A percentile compares a stretch with the other conserved stretches of the same genome.
Evolutionary conservation across 2,329 filamentous ascomycete species (phyloP).

Genomic region (Beauveria sp.): DNA sequence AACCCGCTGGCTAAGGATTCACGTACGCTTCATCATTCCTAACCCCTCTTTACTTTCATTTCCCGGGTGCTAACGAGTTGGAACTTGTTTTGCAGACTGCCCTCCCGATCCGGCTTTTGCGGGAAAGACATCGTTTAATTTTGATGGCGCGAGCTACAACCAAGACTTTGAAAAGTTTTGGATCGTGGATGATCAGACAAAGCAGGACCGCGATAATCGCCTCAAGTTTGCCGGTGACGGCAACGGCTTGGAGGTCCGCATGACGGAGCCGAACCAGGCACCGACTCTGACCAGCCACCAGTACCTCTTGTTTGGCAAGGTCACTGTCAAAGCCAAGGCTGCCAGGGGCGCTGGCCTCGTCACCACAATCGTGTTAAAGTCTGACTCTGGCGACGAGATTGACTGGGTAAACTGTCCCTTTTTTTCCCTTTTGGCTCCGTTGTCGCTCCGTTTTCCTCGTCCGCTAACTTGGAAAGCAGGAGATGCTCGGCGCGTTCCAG

Average conservation of each 20-base stretch:
- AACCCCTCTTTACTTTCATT: too few relatives aligned
- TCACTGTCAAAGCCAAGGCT: constrained; percentile 61
- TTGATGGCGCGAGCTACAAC: constrained; percentile 50
- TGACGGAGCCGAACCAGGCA: constrained; percentile 47
- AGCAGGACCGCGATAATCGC: constrained; percentile 18
- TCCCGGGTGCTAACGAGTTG: not conserved
- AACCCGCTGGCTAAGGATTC: constrained; percentile 20
- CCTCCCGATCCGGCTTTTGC: constrained; percentile 61
- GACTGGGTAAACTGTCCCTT: constrained; percentile 20
- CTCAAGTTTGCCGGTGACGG: constrained; percentile 18
- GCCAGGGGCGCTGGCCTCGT: constrained; percentile 69
- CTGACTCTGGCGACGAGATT: constrained; percentile 72
- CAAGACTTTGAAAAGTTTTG: constrained; percentile 21
- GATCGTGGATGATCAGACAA: constrained; percentile 25
- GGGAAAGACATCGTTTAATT: constrained; percentile 46
- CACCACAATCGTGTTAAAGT: constrained; percentile 69
- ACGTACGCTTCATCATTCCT: constrained; percentile 12
- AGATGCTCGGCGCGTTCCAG: constrained; percentile 22
- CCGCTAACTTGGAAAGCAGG: constrained; percentile 13
- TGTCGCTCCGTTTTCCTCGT: too few relatives aligned
- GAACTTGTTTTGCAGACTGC: constrained; percentile 33
- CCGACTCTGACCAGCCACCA: constrained; percentile 60
- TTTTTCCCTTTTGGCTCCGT: not conserved
- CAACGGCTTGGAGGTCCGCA: constrained; percentile 36
- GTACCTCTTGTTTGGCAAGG: constrained; percentile 80